phyloP scores from a whole-genome alignment of 257 asterid species.

The Solanum etuberosum region DNA sequence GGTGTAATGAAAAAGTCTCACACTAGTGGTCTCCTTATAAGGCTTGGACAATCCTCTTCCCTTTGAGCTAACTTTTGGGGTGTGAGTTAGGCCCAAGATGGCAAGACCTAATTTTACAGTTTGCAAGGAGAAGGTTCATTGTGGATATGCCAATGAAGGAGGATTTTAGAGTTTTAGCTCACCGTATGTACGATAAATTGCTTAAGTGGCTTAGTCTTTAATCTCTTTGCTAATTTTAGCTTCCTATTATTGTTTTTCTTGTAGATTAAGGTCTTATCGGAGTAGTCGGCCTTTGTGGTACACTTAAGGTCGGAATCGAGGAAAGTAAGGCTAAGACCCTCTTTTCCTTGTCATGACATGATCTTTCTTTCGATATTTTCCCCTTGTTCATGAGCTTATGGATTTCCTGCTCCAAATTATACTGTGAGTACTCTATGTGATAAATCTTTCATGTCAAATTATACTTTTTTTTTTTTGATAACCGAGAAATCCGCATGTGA shows the following conservation, averaged over 20 bases:
- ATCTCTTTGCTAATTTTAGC: neutral
- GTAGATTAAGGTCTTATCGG: neutral
- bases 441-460: neutral
- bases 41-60: neutral
- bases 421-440: neutral
- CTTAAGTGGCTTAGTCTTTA: neutral
- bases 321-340: neutral
- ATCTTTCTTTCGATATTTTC: neutral
- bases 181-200: neutral
- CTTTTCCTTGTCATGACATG: neutral
- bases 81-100: neutral
- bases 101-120: neutral
- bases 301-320: neutral
- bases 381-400: neutral
- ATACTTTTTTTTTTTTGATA: neutral
- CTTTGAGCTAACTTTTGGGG: neutral
- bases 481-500: neutral
- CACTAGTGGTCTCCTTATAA: neutral
- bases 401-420: neutral
- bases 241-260: neutral
- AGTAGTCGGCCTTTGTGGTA: neutral
- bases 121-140: neutral
- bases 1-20: neutral
- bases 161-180: neutral
- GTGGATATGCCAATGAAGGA: neutral